Base-by-base conservation (phyloP, 495 filamentous ascomycete genomes). In the Usnea hakonensis region DNA sequence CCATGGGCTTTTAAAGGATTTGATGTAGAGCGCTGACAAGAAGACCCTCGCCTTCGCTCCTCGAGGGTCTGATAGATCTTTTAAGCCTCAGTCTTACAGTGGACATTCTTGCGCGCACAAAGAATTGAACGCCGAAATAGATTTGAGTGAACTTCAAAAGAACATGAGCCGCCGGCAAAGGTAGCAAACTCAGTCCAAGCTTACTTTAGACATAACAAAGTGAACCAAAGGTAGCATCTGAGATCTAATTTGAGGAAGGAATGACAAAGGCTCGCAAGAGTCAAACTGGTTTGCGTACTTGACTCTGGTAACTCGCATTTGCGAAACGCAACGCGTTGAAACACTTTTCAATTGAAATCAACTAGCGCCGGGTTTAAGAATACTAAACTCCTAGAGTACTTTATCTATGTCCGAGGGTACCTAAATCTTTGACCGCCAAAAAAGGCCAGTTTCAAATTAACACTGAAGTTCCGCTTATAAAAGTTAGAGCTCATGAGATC, bases 1-100 rank as follows among this genome's bases (percentile, higher is more conserved):
- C 44, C 67, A 69, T 69, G 16, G 38, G 38, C 16, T 9, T 41
- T 54, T 23, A 59, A 26, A 14, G 10, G 19, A 17, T 26, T 36
- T 23, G 32, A 26, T 19, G n/a, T 23, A 38, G 16, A 26, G 19
- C 23, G 23, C 48, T 32, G 26, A 28, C 28, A 23, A 41, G 40
- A 16, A 32, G n/a, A 28, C 41, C 19, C 57, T 59, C 28, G 28
- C 32, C 26, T 41, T 48, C 46, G 40, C 17, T 37, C 30, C 4
- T 11, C 23, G 30, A 26, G 17, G 23, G 17, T n/a, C 30, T 17
- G n/a, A 38, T 35, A n/a, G 40, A 35, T 33, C 16, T 17, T 19
- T 28, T 21, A 58, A 13, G 32, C 21, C 21, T 58, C 2, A 26
- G 26, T 13, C 19, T 60, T 17, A 53, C 44, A 7, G 43, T 40